Base-by-base conservation (phyloP, 257 asterid genomes). In the Osmanthus fragrans region DNA sequence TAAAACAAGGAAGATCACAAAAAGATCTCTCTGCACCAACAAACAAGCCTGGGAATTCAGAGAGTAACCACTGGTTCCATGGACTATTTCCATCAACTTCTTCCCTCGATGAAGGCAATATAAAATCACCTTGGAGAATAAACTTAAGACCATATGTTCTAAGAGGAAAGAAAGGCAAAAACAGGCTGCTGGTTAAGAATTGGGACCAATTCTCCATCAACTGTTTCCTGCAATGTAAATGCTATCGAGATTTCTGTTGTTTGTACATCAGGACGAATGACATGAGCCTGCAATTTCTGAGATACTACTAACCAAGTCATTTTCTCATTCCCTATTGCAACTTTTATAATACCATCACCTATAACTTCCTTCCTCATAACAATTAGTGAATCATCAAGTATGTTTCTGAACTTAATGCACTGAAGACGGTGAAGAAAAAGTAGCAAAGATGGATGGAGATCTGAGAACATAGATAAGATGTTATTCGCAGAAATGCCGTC, bases 51-150 rank as follows among this genome's bases (percentile, higher is more conserved):
- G 99, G 99, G 74, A 93, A 88, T 81, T 93, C 94, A 25, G 97
- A 90, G 56, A 93, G 85, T 85, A 96, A 84, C 97, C 97, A 93
- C 82, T 96, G 99, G 85, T 96, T 96, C 99, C 97, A 96, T 16
- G 97, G 94, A 83, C 96, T 96, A 82, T 89, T 86, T 60, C 88
- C 92, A 81, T 96, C 99, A 86, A 96, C 97, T 85, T 93, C 99
- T 87, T 96, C 99, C 82, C 99, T 89, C 51, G 99, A 96, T 45
- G 99, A 96, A 72, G 99, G 98, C 89, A 96, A 86, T 83, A 88
- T 89, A 87, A 96, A 96, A 87, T 96, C 97, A 77, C 98, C 99
- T 85, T 96, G 99, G 79, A 96, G 85, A 73, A 96, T 96, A 83
- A 96, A 93, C 87, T 87, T 96, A 73, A 96, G 92, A 27, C 99